phyloP scores from a whole-genome alignment of 176 grass and related monocot genomes.

The Carex kokanica region DNA sequence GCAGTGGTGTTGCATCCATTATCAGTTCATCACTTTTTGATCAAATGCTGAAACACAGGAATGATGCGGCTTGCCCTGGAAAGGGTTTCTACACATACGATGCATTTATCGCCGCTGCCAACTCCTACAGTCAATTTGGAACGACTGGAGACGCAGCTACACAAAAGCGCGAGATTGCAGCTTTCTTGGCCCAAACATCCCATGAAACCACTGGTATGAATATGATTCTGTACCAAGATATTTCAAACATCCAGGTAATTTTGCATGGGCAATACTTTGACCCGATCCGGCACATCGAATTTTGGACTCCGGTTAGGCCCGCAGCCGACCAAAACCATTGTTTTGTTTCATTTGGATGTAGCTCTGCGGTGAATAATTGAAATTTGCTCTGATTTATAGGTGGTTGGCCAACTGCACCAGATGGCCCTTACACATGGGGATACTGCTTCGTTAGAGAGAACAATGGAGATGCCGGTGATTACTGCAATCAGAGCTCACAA shows the following conservation, averaged over 20 bases:
- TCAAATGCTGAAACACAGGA: constrained; percentile 34
- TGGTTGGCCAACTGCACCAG: constrained; percentile 36
- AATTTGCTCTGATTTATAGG: background rate
- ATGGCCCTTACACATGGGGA: constrained; percentile 46
- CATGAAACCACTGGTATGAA: constrained; percentile 48
- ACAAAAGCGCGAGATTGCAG: constrained; percentile 44
- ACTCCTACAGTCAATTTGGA: constrained; percentile 23
- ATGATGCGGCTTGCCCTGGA: constrained; percentile 8
- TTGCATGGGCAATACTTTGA: background rate
- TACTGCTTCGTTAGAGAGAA: constrained; percentile 34
- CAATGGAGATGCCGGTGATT: background rate
- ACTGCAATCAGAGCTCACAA: constrained; percentile 20
- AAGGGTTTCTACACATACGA: constrained; percentile 29
- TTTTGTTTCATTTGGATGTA: background rate
- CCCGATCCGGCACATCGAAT: background rate
- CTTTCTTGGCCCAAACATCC: constrained; percentile 58
- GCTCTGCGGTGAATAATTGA: background rate
- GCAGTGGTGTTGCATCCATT: constrained; percentile 30
- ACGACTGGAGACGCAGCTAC: background rate
- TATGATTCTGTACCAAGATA: background rate
- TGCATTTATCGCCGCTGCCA: constrained; percentile 28
- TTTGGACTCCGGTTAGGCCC: background rate
- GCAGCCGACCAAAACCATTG: background rate
- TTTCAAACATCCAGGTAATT: background rate
- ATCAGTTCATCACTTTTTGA: constrained; percentile 36